These are phyloP conservation scores for Aspergillus fischeri DNA, from an alignment of 2,329 filamentous ascomycete genomes.

Conservation along the genomic window DNA sequence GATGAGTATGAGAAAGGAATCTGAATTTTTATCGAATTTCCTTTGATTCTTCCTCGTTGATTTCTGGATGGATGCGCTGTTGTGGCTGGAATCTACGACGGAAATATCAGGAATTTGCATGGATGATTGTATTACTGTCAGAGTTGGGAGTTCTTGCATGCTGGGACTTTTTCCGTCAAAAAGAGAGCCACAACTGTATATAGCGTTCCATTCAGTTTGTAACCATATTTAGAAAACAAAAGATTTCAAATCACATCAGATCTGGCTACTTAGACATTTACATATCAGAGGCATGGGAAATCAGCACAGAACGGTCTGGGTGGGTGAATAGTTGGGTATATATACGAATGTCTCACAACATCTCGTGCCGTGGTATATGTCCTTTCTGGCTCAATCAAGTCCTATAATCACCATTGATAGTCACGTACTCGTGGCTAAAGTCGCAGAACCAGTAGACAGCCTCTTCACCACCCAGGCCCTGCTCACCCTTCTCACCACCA, in stretches of 20 bases:
- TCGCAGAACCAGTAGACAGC: slow-evolving; percentile 64
- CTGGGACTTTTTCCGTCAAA: not conserved
- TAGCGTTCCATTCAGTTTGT: slow-evolving; percentile 28
- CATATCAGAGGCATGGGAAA: not conserved
- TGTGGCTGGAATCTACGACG: slow-evolving; percentile 11
- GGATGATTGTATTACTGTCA: slow-evolving; percentile 14
- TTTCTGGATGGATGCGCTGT: slow-evolving; percentile 26
- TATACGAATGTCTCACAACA: not conserved
- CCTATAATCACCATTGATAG: slow-evolving; percentile 65
- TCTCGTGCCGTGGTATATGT: not conserved
- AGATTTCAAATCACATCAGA: slow-evolving; percentile 23
- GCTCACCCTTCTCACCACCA: slow-evolving; percentile 43
- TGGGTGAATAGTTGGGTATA: not conserved
- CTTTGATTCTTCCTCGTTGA: slow-evolving; percentile 21
- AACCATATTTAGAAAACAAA: slow-evolving; percentile 31
- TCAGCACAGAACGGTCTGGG: not conserved
- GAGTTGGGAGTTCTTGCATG: slow-evolving; percentile 6
- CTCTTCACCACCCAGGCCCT: slow-evolving; percentile 46
- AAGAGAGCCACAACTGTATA: slow-evolving; percentile 23
- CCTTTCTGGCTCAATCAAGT: slow-evolving; percentile 41
- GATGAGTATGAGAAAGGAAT: slow-evolving; percentile 31
- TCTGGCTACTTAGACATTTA: slow-evolving; percentile 9
- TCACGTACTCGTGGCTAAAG: slow-evolving; percentile 66
- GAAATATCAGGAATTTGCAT: slow-evolving; percentile 4
- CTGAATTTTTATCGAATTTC: slow-evolving; percentile 21